Evolutionary conservation across 768 basidiomycete genomes (phyloP).

Genomic region (Suillus variegatus): DNA sequence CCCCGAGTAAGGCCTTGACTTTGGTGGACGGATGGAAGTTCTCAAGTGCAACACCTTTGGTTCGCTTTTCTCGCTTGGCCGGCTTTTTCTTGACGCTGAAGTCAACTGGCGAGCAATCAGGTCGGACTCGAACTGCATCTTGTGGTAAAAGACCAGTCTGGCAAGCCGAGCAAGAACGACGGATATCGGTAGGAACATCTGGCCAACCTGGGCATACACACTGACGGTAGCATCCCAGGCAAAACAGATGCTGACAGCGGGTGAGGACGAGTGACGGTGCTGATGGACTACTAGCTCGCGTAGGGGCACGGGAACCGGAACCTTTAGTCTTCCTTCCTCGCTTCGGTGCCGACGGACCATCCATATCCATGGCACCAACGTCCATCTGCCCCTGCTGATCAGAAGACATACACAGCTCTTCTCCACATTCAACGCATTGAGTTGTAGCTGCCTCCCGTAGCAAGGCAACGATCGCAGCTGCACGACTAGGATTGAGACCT

Average conservation of each 20-base stretch:
- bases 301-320: slow-evolving; percentile 61
- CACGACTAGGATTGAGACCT: slow-evolving; percentile 75
- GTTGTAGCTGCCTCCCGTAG: slow-evolving; percentile 85
- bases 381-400: slow-evolving; percentile 40
- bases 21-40: slow-evolving; percentile 84
- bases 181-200: slow-evolving; percentile 55
- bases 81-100: slow-evolving; percentile 58
- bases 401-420: slow-evolving; percentile 61
- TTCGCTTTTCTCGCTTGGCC: slow-evolving; percentile 65
- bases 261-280: slow-evolving; percentile 74
- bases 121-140: slow-evolving; percentile 84
- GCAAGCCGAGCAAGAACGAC: slow-evolving; percentile 76
- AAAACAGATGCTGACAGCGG: slow-evolving; percentile 93
- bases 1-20: slow-evolving; percentile 77
- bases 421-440: slow-evolving; percentile 86
- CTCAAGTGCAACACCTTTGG: slow-evolving; percentile 53
- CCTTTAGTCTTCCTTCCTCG: slow-evolving; percentile 58
- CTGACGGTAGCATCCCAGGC: slow-evolving; percentile 79
- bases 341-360: slow-evolving; percentile 49
- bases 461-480: slow-evolving; percentile 81
- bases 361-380: slow-evolving; percentile 49
- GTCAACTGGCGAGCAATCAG: slow-evolving; percentile 50
- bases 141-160: slow-evolving; percentile 60
- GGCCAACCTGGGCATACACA: slow-evolving; percentile 85
- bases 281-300: slow-evolving; percentile 73